phyloP scores from a whole-genome alignment of 2,329 filamentous ascomycete genomes.

The Epichloe gansuensis region DNA sequence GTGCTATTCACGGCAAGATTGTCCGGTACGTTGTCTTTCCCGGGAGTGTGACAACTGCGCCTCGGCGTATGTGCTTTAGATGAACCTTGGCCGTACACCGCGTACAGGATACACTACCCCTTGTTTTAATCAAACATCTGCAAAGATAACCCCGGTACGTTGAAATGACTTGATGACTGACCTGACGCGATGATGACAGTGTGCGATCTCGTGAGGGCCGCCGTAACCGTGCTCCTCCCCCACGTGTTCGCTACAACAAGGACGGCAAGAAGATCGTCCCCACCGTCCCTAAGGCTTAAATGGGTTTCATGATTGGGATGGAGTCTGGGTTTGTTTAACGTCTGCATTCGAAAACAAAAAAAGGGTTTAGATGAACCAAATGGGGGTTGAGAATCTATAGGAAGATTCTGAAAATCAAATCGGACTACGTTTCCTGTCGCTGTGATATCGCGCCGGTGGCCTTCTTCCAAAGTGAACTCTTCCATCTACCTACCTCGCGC shows the following conservation, averaged over 20 bases:
- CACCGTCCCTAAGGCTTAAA: constrained; percentile 35
- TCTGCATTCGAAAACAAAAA: constrained; percentile 22
- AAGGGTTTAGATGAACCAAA: constrained; percentile 22
- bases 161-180: constrained; percentile 7
- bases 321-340: constrained; percentile 25
- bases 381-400: constrained; percentile 17
- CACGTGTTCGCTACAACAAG: constrained; percentile 99
- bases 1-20: constrained; percentile 99
- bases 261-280: constrained; percentile 99
- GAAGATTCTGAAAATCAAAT: constrained; percentile 12
- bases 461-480: too few species aligned
- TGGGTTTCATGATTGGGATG: constrained; percentile 21
- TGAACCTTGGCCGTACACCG: constrained; percentile 45
- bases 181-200: constrained; percentile 40
- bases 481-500: too few species aligned
- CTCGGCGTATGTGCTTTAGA: constrained; percentile 38
- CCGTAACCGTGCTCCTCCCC: constrained; percentile 97
- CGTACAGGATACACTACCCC: constrained; percentile 20
- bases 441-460: too few species aligned
- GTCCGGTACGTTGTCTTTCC: constrained; percentile 77
- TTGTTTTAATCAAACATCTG: neutral
- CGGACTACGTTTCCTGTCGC: constrained; percentile 12
- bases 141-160: constrained; percentile 15
- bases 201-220: constrained; percentile 93
- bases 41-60: constrained; percentile 46